Evolutionary conservation across 495 filamentous ascomycete genomes (phyloP).

Genomic region (Hyaloscypha variabilis): DNA sequence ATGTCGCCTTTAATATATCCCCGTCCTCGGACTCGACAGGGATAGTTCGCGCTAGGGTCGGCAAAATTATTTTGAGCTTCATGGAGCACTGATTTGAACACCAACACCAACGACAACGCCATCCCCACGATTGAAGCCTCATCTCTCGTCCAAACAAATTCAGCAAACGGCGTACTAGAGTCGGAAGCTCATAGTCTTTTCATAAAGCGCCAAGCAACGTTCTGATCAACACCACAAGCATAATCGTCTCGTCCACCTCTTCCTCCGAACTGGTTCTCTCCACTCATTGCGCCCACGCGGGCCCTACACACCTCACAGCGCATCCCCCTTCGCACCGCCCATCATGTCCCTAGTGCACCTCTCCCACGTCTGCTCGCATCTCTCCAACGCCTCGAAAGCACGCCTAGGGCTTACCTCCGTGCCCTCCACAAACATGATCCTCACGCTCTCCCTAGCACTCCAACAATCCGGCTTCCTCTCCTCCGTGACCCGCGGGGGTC

Average conservation of each 20-base stretch:
- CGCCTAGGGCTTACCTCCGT: slow-evolving; percentile 87
- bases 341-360: slow-evolving; percentile 87
- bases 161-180: no score
- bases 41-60: neutral
- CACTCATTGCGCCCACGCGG: slow-evolving; percentile 16
- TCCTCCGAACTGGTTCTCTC: neutral
- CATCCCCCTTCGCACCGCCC: neutral
- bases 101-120: neutral
- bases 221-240: neutral
- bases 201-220: neutral
- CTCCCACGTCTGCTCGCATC: slow-evolving; percentile 82
- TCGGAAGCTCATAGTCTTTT: no score
- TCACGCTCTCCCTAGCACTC: slow-evolving; percentile 72
- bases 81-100: neutral
- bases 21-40: neutral
- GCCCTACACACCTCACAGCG: neutral
- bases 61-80: slow-evolving; percentile 2
- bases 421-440: slow-evolving; percentile 79
- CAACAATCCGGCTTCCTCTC: slow-evolving; percentile 83
- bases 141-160: neutral
- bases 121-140: neutral
- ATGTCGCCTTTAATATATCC: no score
- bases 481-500: slow-evolving; percentile 78
- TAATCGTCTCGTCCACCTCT: neutral
- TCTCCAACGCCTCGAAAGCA: slow-evolving; percentile 89